phyloP scores from a whole-genome alignment of 345 rosid species.

The Streptanthus diversifolius region DNA sequence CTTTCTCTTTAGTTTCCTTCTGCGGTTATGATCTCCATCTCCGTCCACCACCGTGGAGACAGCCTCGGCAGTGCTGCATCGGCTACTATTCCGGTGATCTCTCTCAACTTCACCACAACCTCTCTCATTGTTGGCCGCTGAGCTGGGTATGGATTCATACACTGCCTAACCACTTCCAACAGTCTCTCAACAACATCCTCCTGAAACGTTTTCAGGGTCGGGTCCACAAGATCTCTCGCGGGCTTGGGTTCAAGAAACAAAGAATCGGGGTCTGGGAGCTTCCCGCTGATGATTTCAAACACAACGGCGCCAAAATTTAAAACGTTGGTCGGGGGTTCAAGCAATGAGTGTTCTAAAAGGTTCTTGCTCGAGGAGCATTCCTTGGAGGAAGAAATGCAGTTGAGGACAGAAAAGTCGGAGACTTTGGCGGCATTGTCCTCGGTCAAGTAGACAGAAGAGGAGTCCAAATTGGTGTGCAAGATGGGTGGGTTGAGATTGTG shows the following conservation, averaged over 20 bases:
- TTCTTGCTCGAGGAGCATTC: conserved; percentile 40
- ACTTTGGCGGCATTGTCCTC: conserved; percentile 97
- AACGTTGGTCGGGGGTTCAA: conserved; percentile 48
- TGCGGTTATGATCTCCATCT: conserved; percentile 77
- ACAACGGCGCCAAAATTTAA: conserved; percentile 65
- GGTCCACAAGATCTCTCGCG: conserved; percentile 56
- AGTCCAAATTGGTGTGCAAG: conserved; percentile 51
- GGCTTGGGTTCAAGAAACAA: conserved; percentile 43
- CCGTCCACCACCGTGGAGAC: conserved; percentile 97
- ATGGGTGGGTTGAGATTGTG: conserved; percentile 78
- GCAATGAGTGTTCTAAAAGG: conserved; percentile 43
- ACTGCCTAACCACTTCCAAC: conserved; percentile 55
- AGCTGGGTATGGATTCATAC: conserved; percentile 56
- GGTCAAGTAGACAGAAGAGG: conserved; percentile 66
- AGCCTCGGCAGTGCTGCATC: conserved; percentile 67
- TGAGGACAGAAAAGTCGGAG: conserved; percentile 68
- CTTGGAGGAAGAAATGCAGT: conserved; percentile 42
- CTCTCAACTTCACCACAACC: conserved; percentile 53
- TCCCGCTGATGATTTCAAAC: conserved; percentile 74
- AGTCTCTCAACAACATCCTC: conserved; percentile 53
- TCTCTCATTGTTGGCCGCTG: conserved; percentile 61
- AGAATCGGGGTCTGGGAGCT: conserved; percentile 50
- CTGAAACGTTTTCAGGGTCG: conserved; percentile 51
- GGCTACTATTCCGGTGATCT: conserved; percentile 69
- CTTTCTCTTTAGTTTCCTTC: conserved; percentile 40